These are phyloP conservation scores for Paratinospora sagittata DNA, from an alignment of 164 flowering plant species.

Conservation along the genomic window DNA sequence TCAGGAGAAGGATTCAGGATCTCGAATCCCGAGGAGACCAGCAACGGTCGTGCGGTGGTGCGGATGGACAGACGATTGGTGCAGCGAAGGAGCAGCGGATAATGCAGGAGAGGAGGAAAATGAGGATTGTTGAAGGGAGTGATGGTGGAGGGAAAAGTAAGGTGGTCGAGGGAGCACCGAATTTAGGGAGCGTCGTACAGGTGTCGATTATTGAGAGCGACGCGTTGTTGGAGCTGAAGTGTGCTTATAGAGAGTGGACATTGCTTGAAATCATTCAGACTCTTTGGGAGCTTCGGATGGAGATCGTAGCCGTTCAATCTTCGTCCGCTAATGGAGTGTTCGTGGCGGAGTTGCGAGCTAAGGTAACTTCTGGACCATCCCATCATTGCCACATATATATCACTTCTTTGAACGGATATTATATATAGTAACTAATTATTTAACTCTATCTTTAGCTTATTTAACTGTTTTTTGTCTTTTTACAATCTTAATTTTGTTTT, in stretches of 20 bases:
- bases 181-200: constrained; percentile 34
- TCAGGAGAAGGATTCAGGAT: constrained; percentile 61
- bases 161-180: constrained; percentile 27
- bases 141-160: constrained; percentile 35
- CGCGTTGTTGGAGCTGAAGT: constrained; percentile 76
- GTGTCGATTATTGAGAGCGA: constrained; percentile 92
- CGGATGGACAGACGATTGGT: constrained; percentile 14
- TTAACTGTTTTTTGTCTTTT: no score
- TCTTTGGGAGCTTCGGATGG: constrained; percentile 58
- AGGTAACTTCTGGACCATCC: constrained; percentile 38
- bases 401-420: neutral
- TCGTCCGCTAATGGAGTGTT: constrained; percentile 50
- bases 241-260: constrained; percentile 63
- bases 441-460: no score
- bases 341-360: constrained; percentile 82
- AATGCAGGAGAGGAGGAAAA: constrained; percentile 42
- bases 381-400: neutral
- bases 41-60: constrained; percentile 15
- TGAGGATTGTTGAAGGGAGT: constrained; percentile 50
- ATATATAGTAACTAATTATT: no score
- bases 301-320: constrained; percentile 61
- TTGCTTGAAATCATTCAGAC: constrained; percentile 69
- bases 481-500: no score
- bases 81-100: constrained; percentile 25
- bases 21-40: constrained; percentile 62